phyloP scores from a whole-genome alignment of 805 yeast genomes.

The Candida awuae region DNA sequence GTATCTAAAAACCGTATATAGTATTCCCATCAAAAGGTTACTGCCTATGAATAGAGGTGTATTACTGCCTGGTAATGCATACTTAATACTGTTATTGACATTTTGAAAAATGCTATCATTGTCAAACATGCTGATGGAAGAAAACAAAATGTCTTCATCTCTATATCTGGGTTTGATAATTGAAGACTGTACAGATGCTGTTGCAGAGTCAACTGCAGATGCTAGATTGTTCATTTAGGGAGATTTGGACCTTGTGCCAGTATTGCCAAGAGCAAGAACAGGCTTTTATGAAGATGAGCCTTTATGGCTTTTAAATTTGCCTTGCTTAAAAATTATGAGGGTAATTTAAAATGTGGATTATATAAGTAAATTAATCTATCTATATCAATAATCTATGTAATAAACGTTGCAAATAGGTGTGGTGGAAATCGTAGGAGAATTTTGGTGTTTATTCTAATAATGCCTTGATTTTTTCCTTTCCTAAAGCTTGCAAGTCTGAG shows the following conservation, averaged over 20 bases:
- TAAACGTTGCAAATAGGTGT: too few relatives aligned
- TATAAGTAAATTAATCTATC: too few relatives aligned
- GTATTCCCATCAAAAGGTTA: constrained; percentile 10
- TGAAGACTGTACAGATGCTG: constrained; percentile 21
- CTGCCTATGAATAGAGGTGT: constrained; percentile 9
- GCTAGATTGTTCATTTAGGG: not conserved
- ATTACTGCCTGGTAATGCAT: constrained; percentile 20
- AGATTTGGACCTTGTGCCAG: too few relatives aligned
- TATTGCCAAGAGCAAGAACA: too few relatives aligned
- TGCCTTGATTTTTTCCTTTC: constrained; percentile 23
- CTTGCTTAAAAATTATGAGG: too few relatives aligned
- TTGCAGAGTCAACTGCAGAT: constrained; percentile 7
- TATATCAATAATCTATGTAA: too few relatives aligned
- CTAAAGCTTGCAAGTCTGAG: constrained; percentile 73
- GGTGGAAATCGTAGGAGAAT: too few relatives aligned
- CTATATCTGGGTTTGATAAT: constrained; percentile 22
- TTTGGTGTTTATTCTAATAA: constrained; percentile 5
- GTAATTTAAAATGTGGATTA: too few relatives aligned
- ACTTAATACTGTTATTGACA: constrained; percentile 1
- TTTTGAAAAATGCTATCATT: constrained; percentile 7
- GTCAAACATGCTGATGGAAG: constrained; percentile 19
- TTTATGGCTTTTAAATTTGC: too few relatives aligned
- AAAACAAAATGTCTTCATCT: constrained; percentile 18
- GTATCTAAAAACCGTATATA: constrained; percentile 15
- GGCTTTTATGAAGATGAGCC: too few relatives aligned